These are phyloP conservation scores for Mortierella sp. DNA, from an alignment of 371 early-diverging fungal species.

Conservation along the genomic window DNA sequence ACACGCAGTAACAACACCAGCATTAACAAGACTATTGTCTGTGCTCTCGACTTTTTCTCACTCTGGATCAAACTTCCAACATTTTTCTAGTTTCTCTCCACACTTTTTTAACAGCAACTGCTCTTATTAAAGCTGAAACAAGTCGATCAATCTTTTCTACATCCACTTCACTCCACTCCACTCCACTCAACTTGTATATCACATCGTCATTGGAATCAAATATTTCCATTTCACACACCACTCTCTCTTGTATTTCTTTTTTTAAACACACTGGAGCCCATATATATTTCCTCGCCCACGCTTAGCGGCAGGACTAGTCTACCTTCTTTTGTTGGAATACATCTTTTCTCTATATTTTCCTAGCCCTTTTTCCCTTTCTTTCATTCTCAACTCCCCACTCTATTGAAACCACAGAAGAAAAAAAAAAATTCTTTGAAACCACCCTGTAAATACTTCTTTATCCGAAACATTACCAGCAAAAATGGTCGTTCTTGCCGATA, in stretches of 20 bases:
- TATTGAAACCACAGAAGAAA: background rate
- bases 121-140: too few species aligned
- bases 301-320: background rate
- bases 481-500: background rate
- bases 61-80: too few species aligned
- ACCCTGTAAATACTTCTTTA: background rate
- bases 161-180: too few species aligned
- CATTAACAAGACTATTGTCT: background rate
- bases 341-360: background rate
- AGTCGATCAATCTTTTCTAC: too few species aligned
- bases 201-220: background rate
- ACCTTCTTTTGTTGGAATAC: background rate
- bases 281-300: background rate
- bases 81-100: too few species aligned
- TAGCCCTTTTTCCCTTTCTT: background rate
- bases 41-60: too few species aligned
- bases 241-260: background rate
- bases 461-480: background rate
- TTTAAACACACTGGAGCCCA: background rate
- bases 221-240: background rate
- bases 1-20: background rate
- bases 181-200: too few species aligned
- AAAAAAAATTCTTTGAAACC: conserved; percentile 2
- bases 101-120: too few species aligned
- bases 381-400: background rate